Evolutionary conservation across 306 rosid genomes (phyloP), one percentile per base, ranked within the genome.

Genomic region (Sesbania bispinosa): DNA sequence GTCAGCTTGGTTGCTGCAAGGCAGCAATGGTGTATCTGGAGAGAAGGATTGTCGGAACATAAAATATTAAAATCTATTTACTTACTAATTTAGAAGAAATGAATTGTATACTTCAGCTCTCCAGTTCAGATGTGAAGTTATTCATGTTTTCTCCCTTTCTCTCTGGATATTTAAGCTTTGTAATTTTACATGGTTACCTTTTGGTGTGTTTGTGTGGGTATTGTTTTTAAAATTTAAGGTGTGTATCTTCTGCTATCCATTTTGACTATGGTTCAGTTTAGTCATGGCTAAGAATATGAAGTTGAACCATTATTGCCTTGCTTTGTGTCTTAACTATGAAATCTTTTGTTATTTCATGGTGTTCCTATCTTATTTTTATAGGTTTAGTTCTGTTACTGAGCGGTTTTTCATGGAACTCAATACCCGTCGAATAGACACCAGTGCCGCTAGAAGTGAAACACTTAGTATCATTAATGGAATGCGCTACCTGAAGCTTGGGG

Each of bases 401-500:
- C 96, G 97, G 35, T 95, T 91, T 83, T 95, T 95, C 91, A 91
- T 89, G 96, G 99, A 95, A 82, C 96, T 95, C 79, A 88, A 86
- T 82, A 84, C 94, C 38, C 96, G 97, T 77, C 88, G 97, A 14
- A 86, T 85, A 46, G 99, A 95, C 73, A 86, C 96, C 50, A 95
- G 86, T 75, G 93, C 71, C 65, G 86, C 96, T 62, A 88, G 99
- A 85, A 95, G 99, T 77, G 99, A 95, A 82, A 92, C 96, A 26
- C 96, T 95, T 43, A 92, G 96, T 63, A 95, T 92, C 85, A 91
- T 95, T 60, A 89, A 89, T 81, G 99, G 99, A 76, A 92, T 95
- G 99, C 99, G 96, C 81, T 95, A 95, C 88, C 87, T 95, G 82
- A 95, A 89, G 71, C 86, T 95, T 64, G 99, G 99, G 96, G 99